Base-by-base conservation (phyloP, 1,284 basidiomycete genomes). In the Malassezia dermatis region DNA sequence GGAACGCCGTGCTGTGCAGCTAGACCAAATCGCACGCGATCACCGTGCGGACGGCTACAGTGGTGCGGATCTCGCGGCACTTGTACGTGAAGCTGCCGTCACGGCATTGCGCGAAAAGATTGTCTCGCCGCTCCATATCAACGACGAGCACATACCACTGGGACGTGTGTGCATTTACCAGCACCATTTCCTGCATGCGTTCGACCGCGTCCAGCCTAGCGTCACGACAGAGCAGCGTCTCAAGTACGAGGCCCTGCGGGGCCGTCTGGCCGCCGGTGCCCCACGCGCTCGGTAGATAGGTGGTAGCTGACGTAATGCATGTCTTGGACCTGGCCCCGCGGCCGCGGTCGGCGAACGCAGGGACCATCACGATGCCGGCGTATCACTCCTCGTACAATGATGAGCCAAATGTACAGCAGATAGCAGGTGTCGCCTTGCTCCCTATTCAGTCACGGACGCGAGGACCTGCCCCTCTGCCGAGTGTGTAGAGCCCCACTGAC, bases 321-420 rank as follows among this genome's bases (percentile, higher is more conserved):
- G 15, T 35, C 34, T 23, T 39, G 23, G n/a, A 8, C 17, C 44
- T 24, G 30, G 30, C 42, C 41, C 42, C 15, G 23, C 23, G 15
- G 24, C 12, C 28, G 42, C 34, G 8, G 30, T 23, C 21, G 30
- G 17, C 28, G 42, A 27, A 24, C 30, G 44, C 44, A 34, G 30
- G 44, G 44, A 31, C 44, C 44, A 47, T 26, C 19, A 48, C 37
- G 27, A 57, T 56, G 56, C 58, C 66, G 55, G 67, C 69, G 24
- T 99, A 99, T 73, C 94, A 99, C 77, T 96, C 93, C 4, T 80
- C 86, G 1, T 85, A 91, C 77, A 96, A 96, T 76, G 88, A 94
- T 62, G 82, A 85, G 50, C 80, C 82, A 21, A 85, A 90, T 71
- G 81, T 83, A 35, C 81, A 86, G 55, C 83, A 84, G 68, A 84